phyloP scores from a whole-genome alignment of 2,329 filamentous ascomycete species.

The Coniochaeta hoffmannii region DNA sequence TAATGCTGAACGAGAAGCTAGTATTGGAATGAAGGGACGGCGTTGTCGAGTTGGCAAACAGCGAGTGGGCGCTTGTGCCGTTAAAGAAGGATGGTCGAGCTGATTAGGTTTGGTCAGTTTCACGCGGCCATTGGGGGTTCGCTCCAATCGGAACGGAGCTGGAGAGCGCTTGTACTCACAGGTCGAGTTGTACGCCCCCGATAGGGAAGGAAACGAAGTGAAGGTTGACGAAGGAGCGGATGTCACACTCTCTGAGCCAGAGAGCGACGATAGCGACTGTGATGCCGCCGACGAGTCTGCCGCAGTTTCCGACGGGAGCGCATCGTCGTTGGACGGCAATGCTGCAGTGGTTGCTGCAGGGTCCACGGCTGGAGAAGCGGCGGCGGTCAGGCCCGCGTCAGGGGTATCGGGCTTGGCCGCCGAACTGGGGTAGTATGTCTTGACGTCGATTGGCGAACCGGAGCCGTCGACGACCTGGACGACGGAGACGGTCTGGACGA shows the following conservation, averaged over 20 bases:
- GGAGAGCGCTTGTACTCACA: conserved; percentile 9
- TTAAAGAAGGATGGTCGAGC: not conserved
- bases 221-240: conserved; percentile 21
- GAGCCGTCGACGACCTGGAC: conserved; percentile 42
- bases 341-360: not conserved
- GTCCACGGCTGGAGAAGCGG: conserved; percentile 1
- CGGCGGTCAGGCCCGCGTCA: conserved; percentile 28
- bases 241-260: conserved; percentile 18
- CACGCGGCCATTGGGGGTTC: not conserved
- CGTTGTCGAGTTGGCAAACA: conserved; percentile 1
- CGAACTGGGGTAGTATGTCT: conserved; percentile 32
- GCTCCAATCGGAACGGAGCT: not conserved
- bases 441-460: conserved; percentile 35
- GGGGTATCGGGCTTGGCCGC: conserved; percentile 29
- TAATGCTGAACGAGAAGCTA: not conserved
- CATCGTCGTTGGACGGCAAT: conserved; percentile 8
- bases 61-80: not conserved
- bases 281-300: conserved; percentile 1
- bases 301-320: not conserved
- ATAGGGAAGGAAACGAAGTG: conserved; percentile 13
- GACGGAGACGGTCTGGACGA: conserved; percentile 49
- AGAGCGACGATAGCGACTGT: conserved; percentile 14
- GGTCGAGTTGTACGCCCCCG: conserved; percentile 14
- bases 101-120: not conserved
- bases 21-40: not conserved